Base-by-base conservation (phyloP, 2,329 filamentous ascomycete genomes). In the Fusarium austroafricanum region DNA sequence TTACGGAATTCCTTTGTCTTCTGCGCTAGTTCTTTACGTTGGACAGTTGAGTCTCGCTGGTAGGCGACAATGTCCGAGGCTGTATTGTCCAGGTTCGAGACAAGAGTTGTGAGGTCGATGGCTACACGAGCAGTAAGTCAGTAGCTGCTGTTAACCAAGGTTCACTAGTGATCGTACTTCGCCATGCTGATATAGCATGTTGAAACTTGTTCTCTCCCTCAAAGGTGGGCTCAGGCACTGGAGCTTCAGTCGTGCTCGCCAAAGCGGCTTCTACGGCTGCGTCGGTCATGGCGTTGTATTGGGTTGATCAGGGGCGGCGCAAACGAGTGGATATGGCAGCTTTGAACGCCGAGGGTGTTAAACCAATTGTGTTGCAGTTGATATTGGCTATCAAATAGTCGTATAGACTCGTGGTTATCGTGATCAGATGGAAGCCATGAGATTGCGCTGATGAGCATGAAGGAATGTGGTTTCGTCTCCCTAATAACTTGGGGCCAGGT, bases 1-100 rank as follows among this genome's bases (percentile, higher is more conserved):
- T 97, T 98, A 64, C 94, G 87, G 73, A 98, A 99, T 74, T 98
- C 95, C 76, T 99, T 99, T 1, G 96, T 99, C 84, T 97, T 98
- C 77, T 97, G 94, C n/a, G 96, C 96, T 20, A 99, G 84, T 64
- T 99, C 96, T 77, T 99, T 99, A 53, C 96, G 88, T 78, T 99
- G 95, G 1, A 97, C 90, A 6, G 97, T 91, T n/a, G 95, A 93
- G 79, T 98, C 96, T 73, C 94, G 89, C 77, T 99, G 96, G 77
- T 97, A 94, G 46, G 92, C 84, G 52, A 98, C 93, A 65, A 99
- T 93, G 74, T 98, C 96, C 12, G 94, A 95, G n/a, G 96, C 96
- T 5, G 94, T 95, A 61, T 90, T 91, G 80, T 99, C 96, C 67
- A 99, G 90, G 70, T 87, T 92, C 31, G 93, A 91, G 65, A 97